Evolutionary conservation across 352 stramenopile genomes (phyloP).

Genomic region (Phytophthora crassamura): DNA sequence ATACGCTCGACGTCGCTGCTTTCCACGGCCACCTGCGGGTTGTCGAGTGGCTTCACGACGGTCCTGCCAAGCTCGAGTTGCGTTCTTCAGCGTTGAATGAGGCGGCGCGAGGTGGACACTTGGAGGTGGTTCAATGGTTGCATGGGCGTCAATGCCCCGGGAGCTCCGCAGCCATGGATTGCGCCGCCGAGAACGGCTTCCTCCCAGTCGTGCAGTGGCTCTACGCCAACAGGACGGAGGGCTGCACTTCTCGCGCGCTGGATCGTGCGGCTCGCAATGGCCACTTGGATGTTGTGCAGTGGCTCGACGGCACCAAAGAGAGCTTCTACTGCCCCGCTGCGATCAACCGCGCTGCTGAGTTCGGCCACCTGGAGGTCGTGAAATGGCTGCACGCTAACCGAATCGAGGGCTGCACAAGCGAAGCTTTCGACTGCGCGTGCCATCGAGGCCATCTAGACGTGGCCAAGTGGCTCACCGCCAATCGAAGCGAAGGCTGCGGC

Average conservation of each 20-base stretch:
- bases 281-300: conserved; percentile 15
- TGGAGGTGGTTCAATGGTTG: conserved; percentile 24
- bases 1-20: conserved; percentile 12
- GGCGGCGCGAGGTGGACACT: conserved; percentile 16
- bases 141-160: conserved; percentile 11
- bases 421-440: conserved; percentile 25
- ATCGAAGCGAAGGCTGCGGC: conserved; percentile 21
- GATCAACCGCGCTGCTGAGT: conserved; percentile 27
- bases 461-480: conserved; percentile 17
- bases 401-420: conserved; percentile 21
- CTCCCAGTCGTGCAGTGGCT: conserved; percentile 19
- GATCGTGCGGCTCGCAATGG: conserved; percentile 22
- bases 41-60: conserved; percentile 19
- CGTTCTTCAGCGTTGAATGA: conserved; percentile 8
- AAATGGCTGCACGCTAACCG: conserved; percentile 26
- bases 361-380: conserved; percentile 26
- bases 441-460: conserved; percentile 21
- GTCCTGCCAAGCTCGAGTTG: conserved; percentile 11
- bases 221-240: conserved; percentile 4
- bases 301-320: conserved; percentile 8
- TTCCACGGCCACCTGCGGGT: conserved; percentile 13
- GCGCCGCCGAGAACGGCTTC: conserved; percentile 26
- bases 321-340: conserved; percentile 26
- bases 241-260: conserved; percentile 10
- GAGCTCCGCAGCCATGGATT: conserved; percentile 22